A percentile compares a stretch with the other conserved stretches of the same genome.
Evolutionary conservation across 106 monocot species (phyloP).

Genomic region (Dactylorhiza incarnata): DNA sequence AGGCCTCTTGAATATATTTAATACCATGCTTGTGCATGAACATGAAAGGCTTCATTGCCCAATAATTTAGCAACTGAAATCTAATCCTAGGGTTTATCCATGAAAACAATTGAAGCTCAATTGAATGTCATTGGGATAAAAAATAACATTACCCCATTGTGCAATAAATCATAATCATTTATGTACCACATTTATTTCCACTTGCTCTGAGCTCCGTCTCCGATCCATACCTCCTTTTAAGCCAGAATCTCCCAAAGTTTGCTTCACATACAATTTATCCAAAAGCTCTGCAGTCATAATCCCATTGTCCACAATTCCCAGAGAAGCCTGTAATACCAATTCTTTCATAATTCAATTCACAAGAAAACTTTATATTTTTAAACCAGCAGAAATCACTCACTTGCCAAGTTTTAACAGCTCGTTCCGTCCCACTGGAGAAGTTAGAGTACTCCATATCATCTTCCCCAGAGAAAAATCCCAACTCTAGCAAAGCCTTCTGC

Average conservation of each 20-base stretch:
- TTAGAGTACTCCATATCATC: constrained; percentile 82
- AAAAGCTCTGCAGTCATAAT: constrained; percentile 73
- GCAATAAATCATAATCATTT: background rate
- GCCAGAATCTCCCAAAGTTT: background rate
- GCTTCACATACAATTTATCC: constrained; percentile 41
- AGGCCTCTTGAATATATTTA: too few relatives aligned
- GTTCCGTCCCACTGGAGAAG: constrained; percentile 84
- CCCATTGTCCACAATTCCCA: constrained; percentile 52
- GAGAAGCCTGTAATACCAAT: constrained; percentile 42
- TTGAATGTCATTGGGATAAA: background rate
- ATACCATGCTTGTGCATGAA: background rate
- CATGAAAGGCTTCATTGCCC: background rate
- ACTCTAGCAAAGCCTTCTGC: constrained; percentile 80
- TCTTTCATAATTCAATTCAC: background rate
- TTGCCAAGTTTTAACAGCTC: constrained; percentile 98
- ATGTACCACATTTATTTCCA: constrained; percentile 8
- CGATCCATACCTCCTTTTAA: constrained; percentile 13
- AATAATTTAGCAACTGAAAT: background rate
- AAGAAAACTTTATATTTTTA: background rate
- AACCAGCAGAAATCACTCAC: constrained; percentile 26
- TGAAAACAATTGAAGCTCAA: background rate
- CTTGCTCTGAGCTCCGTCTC: background rate
- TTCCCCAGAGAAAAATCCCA: constrained; percentile 96
- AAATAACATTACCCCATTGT: background rate
- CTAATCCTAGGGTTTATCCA: background rate